Base-by-base conservation (phyloP, 2,329 filamentous ascomycete genomes). In the Phaeosphaeria sp. region DNA sequence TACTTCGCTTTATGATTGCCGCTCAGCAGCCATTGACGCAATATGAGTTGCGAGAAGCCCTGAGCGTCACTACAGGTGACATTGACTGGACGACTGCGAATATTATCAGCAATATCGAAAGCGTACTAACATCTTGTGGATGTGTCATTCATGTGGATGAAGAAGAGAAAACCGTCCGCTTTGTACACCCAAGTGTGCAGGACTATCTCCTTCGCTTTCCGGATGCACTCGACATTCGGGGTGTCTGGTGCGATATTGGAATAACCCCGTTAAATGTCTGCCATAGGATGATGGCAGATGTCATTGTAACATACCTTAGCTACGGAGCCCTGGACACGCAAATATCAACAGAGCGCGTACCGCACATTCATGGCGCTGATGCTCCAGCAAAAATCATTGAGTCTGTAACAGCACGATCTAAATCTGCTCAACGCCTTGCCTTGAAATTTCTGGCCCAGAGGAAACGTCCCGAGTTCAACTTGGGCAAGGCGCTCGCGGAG, bases 1-100 rank as follows among this genome's bases (percentile, higher is more conserved):
- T 61, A 21, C 3, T 81, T 0, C 56, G 78, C 21, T 53, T 80
- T 23, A 21, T 81, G 1, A 50, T 60, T 0, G 67, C 59, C 0
- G 74, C 76, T 4, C 55, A 52, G 0, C 68, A 72, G 5, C 72
- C 75, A 0, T 56, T 81, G 15, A 72, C 69, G 0, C 54, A 49
- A 0, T 68, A 75, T 0, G 73, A 81, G 42, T 61, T 82, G 41
- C 67, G 71, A n/a, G 78, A 81, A 65, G 77, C 77, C 11, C 50
- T 79, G 0, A 78, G 78, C 7, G 74, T 82, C 0, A 56, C 58
- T 0, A 69, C 71, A 3, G 77, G 78, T 2, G 60, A 77, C 46
- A 50, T 54, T 0, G 50, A 23, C 1, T 66, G 63, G 60, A 48
- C 51, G 30, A 21, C 59, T 11, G 48, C 63, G 0, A 61, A 43